Evolutionary conservation across 345 rosid species (phyloP), one percentile per base, ranked within the genome.

Genomic region (Streptanthus diversifolius): DNA sequence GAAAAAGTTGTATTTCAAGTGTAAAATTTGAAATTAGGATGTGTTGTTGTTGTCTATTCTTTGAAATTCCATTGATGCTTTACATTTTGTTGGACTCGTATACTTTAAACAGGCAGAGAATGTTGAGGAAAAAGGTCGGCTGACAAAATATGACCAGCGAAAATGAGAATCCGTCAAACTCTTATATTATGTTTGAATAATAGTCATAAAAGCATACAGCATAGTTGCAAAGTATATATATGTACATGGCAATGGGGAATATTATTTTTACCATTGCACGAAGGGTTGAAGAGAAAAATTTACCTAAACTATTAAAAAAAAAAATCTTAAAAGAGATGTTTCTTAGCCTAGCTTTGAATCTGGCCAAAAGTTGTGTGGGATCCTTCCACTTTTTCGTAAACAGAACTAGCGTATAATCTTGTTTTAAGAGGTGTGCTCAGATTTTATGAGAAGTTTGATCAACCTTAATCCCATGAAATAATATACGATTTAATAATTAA

Each of bases 61-160:
- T 60, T 68, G 32, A 60, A 22, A 40, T 53, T 51, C n/a, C 24
- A 43, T 12, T 75, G 9, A 22, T 75, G 49, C 39, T 48, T 56
- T 37, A 25, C 53, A 56, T 45, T 51, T 45, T 55, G 69, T 40
- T 36, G 5, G 22, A 45, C 30, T 44, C 47, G 0, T 27, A 51
- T 49, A 49, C n/a, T 39, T 19, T 27, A 24, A 64, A 73, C 27
- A 12, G 56, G 47, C 56, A 37, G 18, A 40, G 36, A 6, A 1
- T 8, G 44, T 27, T 40, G 56, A 57, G 11, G 1, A 35, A 15
- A 24, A 49, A 47, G 18, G 56, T 63, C 63, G 32, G 63, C 76
- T 4, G 18, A 24, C 62, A 63, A 63, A 45, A 37, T 22, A 72
- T 32, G 71, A 64, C 71, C 71, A 40, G 57, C 44, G 65, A 55